Conservation (phyloP, 345 rosid species). For the Gynandropsis gynandra region DNA sequence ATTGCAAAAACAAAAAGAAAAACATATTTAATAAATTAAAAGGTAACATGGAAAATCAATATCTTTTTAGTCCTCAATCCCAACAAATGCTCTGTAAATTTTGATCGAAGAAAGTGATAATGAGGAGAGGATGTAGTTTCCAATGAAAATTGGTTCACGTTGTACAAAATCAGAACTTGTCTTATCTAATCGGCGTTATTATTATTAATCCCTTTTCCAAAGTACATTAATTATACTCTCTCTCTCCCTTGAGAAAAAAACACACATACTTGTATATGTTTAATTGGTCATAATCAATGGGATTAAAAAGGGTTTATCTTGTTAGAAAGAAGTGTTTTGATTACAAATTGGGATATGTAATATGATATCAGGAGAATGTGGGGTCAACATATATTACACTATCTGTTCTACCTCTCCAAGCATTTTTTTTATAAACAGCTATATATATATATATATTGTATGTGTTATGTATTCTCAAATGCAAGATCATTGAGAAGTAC, state of each 20-base stretch:
- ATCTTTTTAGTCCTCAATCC: slow-evolving; percentile 20
- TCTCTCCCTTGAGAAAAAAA: no score
- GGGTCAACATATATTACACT: no score
- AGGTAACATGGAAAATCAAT: no score
- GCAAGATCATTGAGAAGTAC: no score
- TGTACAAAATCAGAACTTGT: slow-evolving; percentile 27
- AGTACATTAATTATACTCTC: slow-evolving; percentile 24
- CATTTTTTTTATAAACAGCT: no score
- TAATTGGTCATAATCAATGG: slow-evolving; percentile 16
- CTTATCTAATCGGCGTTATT: slow-evolving; percentile 25
- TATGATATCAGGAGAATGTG: no score
- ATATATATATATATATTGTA: no score
- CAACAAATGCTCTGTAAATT: slow-evolving; percentile 9
- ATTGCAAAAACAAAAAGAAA: neutral
- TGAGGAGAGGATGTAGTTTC: slow-evolving; percentile 21
- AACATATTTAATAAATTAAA: slow-evolving; percentile 1
- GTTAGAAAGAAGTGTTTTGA: no score
- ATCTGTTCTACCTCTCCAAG: no score
- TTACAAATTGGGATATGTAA: no score
- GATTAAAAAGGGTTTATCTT: no score
- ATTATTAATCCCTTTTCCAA: slow-evolving; percentile 19
- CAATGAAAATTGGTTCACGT: slow-evolving; percentile 31
- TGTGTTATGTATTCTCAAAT: no score
- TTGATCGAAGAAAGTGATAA: slow-evolving; percentile 21
- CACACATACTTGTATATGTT: slow-evolving; percentile 15